Base-by-base conservation (phyloP, 1,284 basidiomycete species). In the Trametes hirsuta region DNA sequence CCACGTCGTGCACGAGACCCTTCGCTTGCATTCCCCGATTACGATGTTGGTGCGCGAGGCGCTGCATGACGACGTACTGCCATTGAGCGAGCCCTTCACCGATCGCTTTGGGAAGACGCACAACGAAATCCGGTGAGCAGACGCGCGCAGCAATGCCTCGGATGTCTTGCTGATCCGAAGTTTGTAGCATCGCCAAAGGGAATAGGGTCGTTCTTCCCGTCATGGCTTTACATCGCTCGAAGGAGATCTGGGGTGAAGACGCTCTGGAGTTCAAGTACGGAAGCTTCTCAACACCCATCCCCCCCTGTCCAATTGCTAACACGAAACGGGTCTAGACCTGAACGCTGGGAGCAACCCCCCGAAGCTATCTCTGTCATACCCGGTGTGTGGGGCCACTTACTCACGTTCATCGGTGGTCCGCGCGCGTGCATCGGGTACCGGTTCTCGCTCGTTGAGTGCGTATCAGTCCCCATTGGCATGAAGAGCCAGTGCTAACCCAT, bases 21-120 rank as follows among this genome's bases (percentile, higher is more conserved):
- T 95, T 36, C 82, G 93, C 14, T 65, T 93, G 11, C 79, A 88
- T 64, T 66, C 85, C 0, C 90, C 91, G 2, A 87, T 91, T 0
- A 75, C 84, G 0, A 70, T 69, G 2, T 84, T 84, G 0, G 68
- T 81, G 21, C 81, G 91, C 3, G 73, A 81, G 8, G 80, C 81
- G 0, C 70, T 68, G 45, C 74, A 81, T 48, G 87, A 91, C 62
- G 84, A 85, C 25, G 63, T 69, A 11, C 71, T 79, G 21, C 77
- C 77, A 0, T 61, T 78, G 8, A 64, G 62, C 25, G 66, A 63
- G 44, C 74, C 73, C 1, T 69, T 71, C 61, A 67, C 58, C 3
- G 75, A 77, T 53, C 60, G 51, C 24, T 35, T 71, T 39, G 77
- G 76, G 4, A 53, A 61, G 10, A 44, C 59, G 49, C 64, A 65